Evolutionary conservation across 2,329 filamentous ascomycete genomes (phyloP).

Genomic region (Cercospora beticola): DNA sequence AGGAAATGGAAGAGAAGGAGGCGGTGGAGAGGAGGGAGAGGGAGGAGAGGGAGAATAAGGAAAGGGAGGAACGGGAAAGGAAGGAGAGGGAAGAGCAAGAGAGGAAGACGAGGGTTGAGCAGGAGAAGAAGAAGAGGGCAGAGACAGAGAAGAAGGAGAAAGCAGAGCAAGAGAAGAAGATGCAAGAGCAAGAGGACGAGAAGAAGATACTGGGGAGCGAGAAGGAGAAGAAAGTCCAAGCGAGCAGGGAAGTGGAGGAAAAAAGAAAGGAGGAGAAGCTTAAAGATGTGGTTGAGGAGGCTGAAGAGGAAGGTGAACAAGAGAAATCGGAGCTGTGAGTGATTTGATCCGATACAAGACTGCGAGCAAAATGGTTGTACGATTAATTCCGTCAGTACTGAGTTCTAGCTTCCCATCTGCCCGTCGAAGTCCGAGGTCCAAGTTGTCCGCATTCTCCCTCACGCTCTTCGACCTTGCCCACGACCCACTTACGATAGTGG

Average conservation of each 20-base stretch:
- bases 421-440: background rate
- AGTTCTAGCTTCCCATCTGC: background rate
- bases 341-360: background rate
- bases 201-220: background rate
- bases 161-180: background rate
- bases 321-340: background rate
- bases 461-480: background rate
- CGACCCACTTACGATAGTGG: background rate
- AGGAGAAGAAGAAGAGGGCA: background rate
- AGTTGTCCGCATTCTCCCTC: background rate
- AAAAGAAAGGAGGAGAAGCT: background rate
- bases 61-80: background rate
- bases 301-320: background rate
- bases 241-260: background rate
- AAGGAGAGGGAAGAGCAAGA: background rate
- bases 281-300: background rate
- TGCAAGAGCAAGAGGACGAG: background rate
- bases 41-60: background rate
- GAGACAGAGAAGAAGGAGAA: background rate
- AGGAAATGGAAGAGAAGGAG: background rate
- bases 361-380: background rate
- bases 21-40: background rate
- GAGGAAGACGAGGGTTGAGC: background rate
- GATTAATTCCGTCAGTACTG: background rate
- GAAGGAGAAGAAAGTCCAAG: background rate